Evolutionary conservation across 768 basidiomycete species (phyloP), one percentile per base, ranked within the genome.

Genomic region (Mycena albidolilacea): DNA sequence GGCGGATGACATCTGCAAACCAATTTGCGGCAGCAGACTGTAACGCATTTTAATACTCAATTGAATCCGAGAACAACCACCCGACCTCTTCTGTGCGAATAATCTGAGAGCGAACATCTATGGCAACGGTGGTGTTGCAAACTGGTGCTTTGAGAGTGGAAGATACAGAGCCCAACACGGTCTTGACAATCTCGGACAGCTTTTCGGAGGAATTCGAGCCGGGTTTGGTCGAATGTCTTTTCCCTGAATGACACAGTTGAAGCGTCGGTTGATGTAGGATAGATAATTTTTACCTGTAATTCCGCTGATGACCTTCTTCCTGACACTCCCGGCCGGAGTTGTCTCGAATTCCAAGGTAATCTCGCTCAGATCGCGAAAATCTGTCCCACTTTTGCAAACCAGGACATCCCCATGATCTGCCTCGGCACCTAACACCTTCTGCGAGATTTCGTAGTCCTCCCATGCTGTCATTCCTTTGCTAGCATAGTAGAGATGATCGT

Each of bases 291-390:
- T 70, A 92, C 95, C 95, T 70, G 83, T 86, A 59, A 95, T 85
- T 37, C 83, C 79, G 63, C 82, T 89, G 76, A 97, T 91, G 4
- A 93, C 82, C 77, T 90, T 92, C 55, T 79, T 85, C 73, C 96
- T 86, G 12, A 93, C 82, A 76, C 91, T 92, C 1, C 90, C 91
- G 39, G 84, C 79, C 1, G 93, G 88, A 1, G 91, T 87, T 62
- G 89, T 83, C 37, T 84, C 82, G 15, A 97, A 83, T 68, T 90
- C 90, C 23, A 97, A 81, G 0, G 81, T 85, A 55, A 96, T 83
- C 72, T 95, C 93, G 64, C 94, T 95, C 43, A 97, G 83, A 74
- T 97, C 95, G 46, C 93, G 89, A 79, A 97, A 97, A 82, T 97
- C 95, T 3, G 92, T 94, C 9, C 96, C 96, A 78, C 94, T 96